Evolutionary conservation across 169 alveolate genomes (phyloP).

Genomic region (Cryptosporidium xiaoi): DNA sequence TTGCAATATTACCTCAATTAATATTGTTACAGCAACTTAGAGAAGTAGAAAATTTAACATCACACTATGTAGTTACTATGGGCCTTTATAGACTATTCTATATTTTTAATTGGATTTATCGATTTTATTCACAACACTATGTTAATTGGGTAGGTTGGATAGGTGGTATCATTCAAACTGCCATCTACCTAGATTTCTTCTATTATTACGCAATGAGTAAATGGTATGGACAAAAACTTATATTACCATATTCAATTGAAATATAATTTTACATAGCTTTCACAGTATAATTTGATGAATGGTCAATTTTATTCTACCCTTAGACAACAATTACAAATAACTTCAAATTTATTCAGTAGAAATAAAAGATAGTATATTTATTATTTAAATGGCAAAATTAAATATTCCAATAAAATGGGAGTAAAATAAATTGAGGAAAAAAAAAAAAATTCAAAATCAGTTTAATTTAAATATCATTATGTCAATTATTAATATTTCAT

Average conservation of each 20-base stretch:
- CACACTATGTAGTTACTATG: constrained; percentile 93
- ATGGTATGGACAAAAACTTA: constrained; percentile 89
- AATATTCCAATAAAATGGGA: too few relatives aligned
- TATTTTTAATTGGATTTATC: constrained; percentile 92
- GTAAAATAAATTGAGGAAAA: too few relatives aligned
- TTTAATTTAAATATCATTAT: too few relatives aligned
- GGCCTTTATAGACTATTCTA: constrained; percentile 94
- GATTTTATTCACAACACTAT: constrained; percentile 87
- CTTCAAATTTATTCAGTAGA: too few relatives aligned
- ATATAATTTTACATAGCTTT: not conserved
- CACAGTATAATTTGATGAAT: too few relatives aligned
- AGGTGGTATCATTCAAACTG: constrained; percentile 94
- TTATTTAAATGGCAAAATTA: too few relatives aligned
- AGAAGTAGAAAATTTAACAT: constrained; percentile 94
- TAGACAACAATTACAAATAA: too few relatives aligned
- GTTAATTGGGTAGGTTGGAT: constrained; percentile 89
- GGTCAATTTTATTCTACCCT: too few relatives aligned
- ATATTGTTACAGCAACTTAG: constrained; percentile 92
- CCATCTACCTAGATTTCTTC: constrained; percentile 94
- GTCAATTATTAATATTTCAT: too few relatives aligned
- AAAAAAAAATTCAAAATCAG: too few relatives aligned
- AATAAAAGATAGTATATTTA: too few relatives aligned
- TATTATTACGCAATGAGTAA: constrained; percentile 92
- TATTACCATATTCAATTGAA: constrained; percentile 82
- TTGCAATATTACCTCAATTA: constrained; percentile 96